Conservation (phyloP, 345 rosid genomes). For the Euphorbia peplus region DNA sequence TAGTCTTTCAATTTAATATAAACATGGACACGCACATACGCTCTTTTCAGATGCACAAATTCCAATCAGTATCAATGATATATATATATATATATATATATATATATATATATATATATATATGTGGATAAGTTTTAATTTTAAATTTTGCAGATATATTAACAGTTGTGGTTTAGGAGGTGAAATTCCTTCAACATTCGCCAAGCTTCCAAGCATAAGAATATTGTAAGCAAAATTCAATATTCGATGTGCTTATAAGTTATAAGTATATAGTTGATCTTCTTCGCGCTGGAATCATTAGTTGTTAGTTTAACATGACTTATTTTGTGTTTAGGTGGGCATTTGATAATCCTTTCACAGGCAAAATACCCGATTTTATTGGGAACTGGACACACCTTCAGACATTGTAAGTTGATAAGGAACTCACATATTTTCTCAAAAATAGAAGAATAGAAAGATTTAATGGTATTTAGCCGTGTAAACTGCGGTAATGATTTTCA, state of each 20-base stretch:
- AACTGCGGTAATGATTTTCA: not conserved
- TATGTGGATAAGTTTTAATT: not conserved
- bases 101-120: too few relatives aligned
- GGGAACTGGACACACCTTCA: constrained; percentile 35
- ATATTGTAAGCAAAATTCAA: constrained; percentile 11
- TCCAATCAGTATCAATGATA: not conserved
- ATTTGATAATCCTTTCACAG: constrained; percentile 31
- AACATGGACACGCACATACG: not conserved
- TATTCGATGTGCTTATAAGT: not conserved
- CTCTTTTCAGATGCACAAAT: not conserved
- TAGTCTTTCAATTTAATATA: not conserved
- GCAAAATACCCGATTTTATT: constrained; percentile 37
- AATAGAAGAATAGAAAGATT: not conserved
- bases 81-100: too few relatives aligned
- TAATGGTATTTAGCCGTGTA: not conserved
- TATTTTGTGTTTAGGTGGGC: constrained; percentile 30
- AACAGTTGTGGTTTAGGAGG: constrained; percentile 57
- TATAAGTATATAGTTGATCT: not conserved
- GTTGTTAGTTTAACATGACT: not conserved
- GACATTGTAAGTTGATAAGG: constrained; percentile 17
- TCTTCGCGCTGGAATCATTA: not conserved
- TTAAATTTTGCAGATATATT: constrained; percentile 35
- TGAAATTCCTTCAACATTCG: constrained; percentile 48
- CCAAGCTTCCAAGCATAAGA: constrained; percentile 26
- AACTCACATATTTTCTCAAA: not conserved